phyloP scores from a whole-genome alignment of 192 early-diverging fungal species.

The Podila epicladia region DNA sequence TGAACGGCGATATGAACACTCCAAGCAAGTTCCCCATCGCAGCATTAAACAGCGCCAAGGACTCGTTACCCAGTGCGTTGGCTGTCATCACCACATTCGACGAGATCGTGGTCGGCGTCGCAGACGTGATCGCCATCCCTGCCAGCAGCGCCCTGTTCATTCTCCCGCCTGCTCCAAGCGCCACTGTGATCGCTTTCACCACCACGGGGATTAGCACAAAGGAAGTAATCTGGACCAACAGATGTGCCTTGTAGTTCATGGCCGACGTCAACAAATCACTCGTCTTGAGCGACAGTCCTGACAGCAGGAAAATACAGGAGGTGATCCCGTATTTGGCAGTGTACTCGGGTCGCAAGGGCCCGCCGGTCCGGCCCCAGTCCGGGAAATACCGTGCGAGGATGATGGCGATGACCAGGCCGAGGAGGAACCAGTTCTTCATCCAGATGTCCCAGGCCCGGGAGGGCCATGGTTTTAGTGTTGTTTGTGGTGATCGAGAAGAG shows the following conservation, averaged over 20 bases:
- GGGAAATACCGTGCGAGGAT: constrained; percentile 69
- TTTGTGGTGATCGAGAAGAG: too few species aligned
- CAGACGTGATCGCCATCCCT: constrained; percentile 71
- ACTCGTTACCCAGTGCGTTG: constrained; percentile 72
- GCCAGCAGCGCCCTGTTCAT: constrained; percentile 65
- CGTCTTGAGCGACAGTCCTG: constrained; percentile 69
- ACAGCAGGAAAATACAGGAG: constrained; percentile 71
- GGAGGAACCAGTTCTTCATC: constrained; percentile 67
- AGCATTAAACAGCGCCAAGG: constrained; percentile 71
- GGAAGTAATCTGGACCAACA: constrained; percentile 68
- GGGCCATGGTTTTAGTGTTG: constrained; percentile 10
- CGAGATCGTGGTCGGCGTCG: constrained; percentile 77
- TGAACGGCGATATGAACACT: constrained; percentile 45
- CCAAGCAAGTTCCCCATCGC: constrained; percentile 75
- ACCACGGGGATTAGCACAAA: constrained; percentile 69
- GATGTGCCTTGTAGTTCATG: constrained; percentile 67
- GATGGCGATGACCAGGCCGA: constrained; percentile 70
- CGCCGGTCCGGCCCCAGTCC: constrained; percentile 63
- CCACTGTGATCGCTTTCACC: constrained; percentile 63
- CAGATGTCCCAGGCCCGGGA: constrained; percentile 54
- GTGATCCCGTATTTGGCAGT: constrained; percentile 74
- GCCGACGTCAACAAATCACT: constrained; percentile 61
- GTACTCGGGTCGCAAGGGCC: constrained; percentile 66
- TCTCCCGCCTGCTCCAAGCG: constrained; percentile 52
- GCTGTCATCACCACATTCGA: constrained; percentile 85